Conservation (phyloP, 2,329 filamentous ascomycete genomes). For the Pezicula carpinea region DNA sequence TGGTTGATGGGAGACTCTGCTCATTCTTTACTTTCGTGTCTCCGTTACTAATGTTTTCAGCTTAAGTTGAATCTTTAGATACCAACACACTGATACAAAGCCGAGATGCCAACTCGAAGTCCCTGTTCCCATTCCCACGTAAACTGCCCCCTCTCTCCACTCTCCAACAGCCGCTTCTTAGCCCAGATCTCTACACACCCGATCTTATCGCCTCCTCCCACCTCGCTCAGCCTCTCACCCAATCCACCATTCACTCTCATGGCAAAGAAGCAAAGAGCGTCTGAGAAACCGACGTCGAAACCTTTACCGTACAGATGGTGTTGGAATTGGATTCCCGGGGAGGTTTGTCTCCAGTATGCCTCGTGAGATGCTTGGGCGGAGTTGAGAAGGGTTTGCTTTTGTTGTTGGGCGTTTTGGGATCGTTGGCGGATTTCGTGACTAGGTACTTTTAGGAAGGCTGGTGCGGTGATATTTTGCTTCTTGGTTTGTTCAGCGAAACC, state of each 20-base stretch:
- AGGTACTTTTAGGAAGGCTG: slow-evolving; percentile 33
- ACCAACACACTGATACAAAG: slow-evolving; percentile 27
- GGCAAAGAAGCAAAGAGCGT: slow-evolving; percentile 47
- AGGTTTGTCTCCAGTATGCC: slow-evolving; percentile 43
- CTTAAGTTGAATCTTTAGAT: slow-evolving; percentile 12
- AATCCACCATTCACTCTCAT: slow-evolving; percentile 31
- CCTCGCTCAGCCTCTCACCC: slow-evolving; percentile 13
- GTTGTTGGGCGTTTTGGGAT: slow-evolving; percentile 34
- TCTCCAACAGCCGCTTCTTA: slow-evolving; percentile 48
- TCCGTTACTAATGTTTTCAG: not conserved
- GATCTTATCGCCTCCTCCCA: slow-evolving; percentile 43
- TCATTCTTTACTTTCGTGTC: too few species aligned
- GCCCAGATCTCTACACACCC: slow-evolving; percentile 55
- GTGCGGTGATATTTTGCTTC: slow-evolving; percentile 36
- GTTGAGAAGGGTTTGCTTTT: slow-evolving; percentile 31
- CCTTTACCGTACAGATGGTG: slow-evolving; percentile 51
- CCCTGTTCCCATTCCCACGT: slow-evolving; percentile 38
- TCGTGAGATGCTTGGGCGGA: slow-evolving; percentile 38
- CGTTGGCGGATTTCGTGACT: slow-evolving; percentile 32
- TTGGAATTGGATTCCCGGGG: slow-evolving; percentile 41
- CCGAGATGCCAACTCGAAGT: slow-evolving; percentile 29
- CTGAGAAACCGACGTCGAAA: slow-evolving; percentile 51
- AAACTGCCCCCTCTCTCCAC: slow-evolving; percentile 38
- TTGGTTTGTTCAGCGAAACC: slow-evolving; percentile 50
- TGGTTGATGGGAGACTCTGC: too few species aligned